phyloP scores from a whole-genome alignment of 345 rosid genomes.

The Ceriops tagal region DNA sequence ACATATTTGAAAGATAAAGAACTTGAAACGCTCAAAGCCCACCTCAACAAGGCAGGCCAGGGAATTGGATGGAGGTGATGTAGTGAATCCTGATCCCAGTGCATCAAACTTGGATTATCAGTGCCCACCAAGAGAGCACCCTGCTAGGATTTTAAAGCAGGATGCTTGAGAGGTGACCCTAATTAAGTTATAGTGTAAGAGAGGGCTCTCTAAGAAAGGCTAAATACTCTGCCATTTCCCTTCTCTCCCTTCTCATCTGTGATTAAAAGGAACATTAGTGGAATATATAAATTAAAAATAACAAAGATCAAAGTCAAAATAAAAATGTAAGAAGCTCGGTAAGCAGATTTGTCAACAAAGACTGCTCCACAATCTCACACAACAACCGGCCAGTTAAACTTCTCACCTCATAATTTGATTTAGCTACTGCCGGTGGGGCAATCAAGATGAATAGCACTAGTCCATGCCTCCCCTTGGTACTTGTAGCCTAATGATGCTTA shows the following conservation, averaged over 20 bases:
- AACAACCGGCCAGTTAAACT: conserved; percentile 79
- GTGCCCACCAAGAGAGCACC: conserved; percentile 39
- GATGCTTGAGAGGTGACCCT: conserved; percentile 45
- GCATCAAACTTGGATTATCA: neutral
- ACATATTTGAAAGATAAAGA: no score
- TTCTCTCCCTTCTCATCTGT: conserved; percentile 42
- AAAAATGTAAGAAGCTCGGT: conserved; percentile 73
- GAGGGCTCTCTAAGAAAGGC: conserved; percentile 41
- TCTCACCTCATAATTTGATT: conserved; percentile 31
- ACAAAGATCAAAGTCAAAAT: neutral
- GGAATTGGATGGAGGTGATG: no score
- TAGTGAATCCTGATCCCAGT: no score
- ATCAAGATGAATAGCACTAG: conserved; percentile 48
- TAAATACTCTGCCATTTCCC: conserved; percentile 31
- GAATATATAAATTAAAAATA: neutral
- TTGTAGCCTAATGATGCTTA: conserved; percentile 36
- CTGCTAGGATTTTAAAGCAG: conserved; percentile 30
- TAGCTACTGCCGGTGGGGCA: conserved; percentile 76
- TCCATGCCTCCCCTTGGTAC: conserved; percentile 62
- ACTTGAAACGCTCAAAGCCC: no score
- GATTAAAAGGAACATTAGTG: no score
- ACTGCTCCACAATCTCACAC: conserved; percentile 30
- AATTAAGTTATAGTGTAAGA: conserved; percentile 21
- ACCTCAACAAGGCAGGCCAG: no score
- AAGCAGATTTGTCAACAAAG: conserved; percentile 68